Evolutionary conservation across 2,329 filamentous ascomycete species (phyloP), one percentile per base, ranked within the genome.

Genomic region (Trichoderma endophyticum): DNA sequence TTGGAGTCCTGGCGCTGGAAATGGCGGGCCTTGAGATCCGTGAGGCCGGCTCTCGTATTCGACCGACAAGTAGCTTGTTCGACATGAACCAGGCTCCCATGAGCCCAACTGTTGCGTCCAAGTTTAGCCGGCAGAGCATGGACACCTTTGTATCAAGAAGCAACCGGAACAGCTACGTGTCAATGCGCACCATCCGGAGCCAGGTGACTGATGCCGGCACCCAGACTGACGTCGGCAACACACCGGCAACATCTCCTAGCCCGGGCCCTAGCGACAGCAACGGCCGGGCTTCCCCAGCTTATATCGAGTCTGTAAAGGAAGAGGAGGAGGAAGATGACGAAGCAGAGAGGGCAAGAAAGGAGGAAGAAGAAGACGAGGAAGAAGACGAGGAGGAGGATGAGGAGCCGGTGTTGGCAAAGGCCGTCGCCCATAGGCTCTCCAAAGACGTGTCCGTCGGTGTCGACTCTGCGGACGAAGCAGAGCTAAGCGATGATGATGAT

Each of bases 1-100:
- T 93, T 78, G 95, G 95, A 28, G 92, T 98, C 30, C 88, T 95
- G 74, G 95, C 95, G 8, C 83, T 98, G n/a, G 94, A 97, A 79
- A 91, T 94, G 84, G 93, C 94, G 73, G 95, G 95, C 3, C 84
- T 98, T 71, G 93, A 95, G 76, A 96, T 98, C 75, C 89, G 93
- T 67, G 95, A 98, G 83, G 95, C 95, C n/a, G 94, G 94, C 39
- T 89, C 90, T 64, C 78, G 77, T 7, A 85, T 89, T 69, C 86
- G 93, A 70, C 93, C 94, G 3, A 86, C 88, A 28, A 94, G 91
- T 83, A 93, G 91, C 72, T 89, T 92, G 75, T 97, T 98, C 80
- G 93, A 95, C 78, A 96, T 93, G 81, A 90, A 90, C 75, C 92
- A 93, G 3, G 89, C 87, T 67, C 92, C 93, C 1, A 89, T 89